These are phyloP conservation scores for Kluyveromyces sp. DNA, from an alignment of 1,139 yeast genomes.

Conservation along the genomic window DNA sequence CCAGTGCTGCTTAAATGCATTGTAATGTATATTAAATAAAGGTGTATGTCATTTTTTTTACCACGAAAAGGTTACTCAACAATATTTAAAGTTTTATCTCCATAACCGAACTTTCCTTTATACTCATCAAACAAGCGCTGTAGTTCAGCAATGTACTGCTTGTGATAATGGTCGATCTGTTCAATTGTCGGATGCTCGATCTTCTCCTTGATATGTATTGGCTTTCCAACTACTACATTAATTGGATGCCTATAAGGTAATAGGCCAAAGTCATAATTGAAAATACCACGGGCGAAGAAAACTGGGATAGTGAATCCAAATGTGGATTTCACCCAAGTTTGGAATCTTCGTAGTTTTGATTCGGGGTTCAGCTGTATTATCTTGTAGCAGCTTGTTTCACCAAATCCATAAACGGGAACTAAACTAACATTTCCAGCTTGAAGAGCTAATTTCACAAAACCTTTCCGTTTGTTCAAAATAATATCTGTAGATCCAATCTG, in stretches of 20 bases:
- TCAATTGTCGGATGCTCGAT: slow-evolving; percentile 38
- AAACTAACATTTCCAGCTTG: slow-evolving; percentile 67
- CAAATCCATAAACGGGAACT: slow-evolving; percentile 89
- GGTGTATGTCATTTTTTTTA: not conserved
- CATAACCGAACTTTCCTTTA: slow-evolving; percentile 49
- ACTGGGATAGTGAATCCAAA: slow-evolving; percentile 85
- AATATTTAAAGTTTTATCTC: slow-evolving; percentile 40
- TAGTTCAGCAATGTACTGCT: slow-evolving; percentile 61
- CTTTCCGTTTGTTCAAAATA: slow-evolving; percentile 72
- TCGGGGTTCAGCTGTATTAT: slow-evolving; percentile 48
- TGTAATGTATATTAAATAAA: no score
- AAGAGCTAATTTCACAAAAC: slow-evolving; percentile 81
- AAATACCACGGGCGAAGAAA: slow-evolving; percentile 86
- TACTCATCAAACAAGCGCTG: slow-evolving; percentile 60
- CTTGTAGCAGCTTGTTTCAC: slow-evolving; percentile 77
- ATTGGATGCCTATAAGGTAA: slow-evolving; percentile 81
- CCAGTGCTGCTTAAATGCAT: not conserved
- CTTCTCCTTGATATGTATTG: slow-evolving; percentile 58
- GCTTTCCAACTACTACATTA: slow-evolving; percentile 72
- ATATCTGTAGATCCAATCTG: slow-evolving; percentile 53
- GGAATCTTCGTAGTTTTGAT: slow-evolving; percentile 50
- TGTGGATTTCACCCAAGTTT: slow-evolving; percentile 59
- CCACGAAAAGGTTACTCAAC: slow-evolving; percentile 31
- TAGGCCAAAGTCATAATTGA: slow-evolving; percentile 87
- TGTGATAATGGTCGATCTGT: slow-evolving; percentile 65